Conservation (phyloP, 805 yeast species). For the Monosporozyma yasuniensis region DNA sequence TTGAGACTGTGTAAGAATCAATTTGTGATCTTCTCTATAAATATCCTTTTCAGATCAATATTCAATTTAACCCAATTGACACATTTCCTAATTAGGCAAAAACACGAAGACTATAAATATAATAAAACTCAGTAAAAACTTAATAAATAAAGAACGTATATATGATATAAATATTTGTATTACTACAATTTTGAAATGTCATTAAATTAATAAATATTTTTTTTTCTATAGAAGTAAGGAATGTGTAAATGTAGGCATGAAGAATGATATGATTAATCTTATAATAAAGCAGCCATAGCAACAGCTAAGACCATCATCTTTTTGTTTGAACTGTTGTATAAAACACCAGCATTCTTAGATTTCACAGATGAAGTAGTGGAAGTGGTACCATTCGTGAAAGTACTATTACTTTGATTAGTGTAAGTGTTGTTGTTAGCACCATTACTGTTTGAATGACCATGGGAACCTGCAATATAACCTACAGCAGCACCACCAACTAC, state of each 20-base stretch:
- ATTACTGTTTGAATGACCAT: slow-evolving; percentile 21
- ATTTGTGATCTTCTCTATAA: background rate
- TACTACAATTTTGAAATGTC: background rate
- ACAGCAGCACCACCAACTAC: slow-evolving; percentile 4
- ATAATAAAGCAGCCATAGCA: background rate
- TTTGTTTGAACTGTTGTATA: background rate
- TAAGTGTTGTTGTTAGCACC: no score
- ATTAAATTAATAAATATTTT: background rate
- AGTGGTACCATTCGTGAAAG: background rate
- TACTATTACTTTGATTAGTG: background rate
- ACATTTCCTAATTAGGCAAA: background rate
- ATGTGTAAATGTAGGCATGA: background rate
- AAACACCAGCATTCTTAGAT: slow-evolving; percentile 1
- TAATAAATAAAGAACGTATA: no score
- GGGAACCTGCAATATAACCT: slow-evolving; percentile 1
- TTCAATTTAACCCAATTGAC: background rate
- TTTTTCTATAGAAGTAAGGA: background rate
- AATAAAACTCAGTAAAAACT: background rate
- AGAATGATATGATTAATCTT: background rate
- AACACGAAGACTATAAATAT: background rate
- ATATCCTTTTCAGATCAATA: background rate
- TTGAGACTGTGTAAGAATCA: no score
- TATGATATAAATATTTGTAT: background rate
- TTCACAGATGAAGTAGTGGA: background rate
- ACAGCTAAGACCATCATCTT: background rate